Base-by-base conservation (phyloP, 1,139 yeast species). In the Kodamaea ohmeri region DNA sequence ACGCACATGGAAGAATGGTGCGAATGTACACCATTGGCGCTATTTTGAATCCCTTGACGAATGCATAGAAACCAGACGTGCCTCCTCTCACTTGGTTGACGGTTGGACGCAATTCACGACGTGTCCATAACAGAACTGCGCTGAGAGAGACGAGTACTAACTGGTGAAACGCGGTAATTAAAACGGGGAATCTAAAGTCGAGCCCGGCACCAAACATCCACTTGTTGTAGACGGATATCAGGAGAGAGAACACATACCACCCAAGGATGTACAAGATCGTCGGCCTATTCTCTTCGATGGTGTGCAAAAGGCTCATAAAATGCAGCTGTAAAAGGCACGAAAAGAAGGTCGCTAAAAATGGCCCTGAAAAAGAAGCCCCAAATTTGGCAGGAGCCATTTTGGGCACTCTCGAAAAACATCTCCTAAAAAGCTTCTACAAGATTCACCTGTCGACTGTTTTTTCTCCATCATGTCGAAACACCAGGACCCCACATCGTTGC, bases 121-220 rank as follows among this genome's bases (percentile, higher is more conserved):
- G 60, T 12, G 70, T 28, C 27, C 63, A 61, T 30, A 83, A 57
- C 18, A 79, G 67, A 1, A 55, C 24, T 9, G 65, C 56, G 43
- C 83, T 71, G 21, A 80, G 52, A 2, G 60, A 25, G 39, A 79
- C 78, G 43, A 92, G 73, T 24, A 89, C 76, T 21, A 83, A 57
- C 65, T 92, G 97, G 60, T 92, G 98, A 48, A 84, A 73, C 4
- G 90, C 70, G 0, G 98, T 92, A 36, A 90, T 78, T 19, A 90
- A 62, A 13, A 92, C 75, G 1, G 98, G 98, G 57, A 79, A 92
- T 34, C 78, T 76, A 55, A 92, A 83, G 52, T 86, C 76, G 43
- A 90, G 67, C 12, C 87, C 57, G 61, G 72, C 34, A 30, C 94
- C 90, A 64, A 90, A 92, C 96, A 92, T 90, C 97, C 97, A 90